Conservation (phyloP, 257 asterid species). For the Schizonepeta tenuifolia region DNA sequence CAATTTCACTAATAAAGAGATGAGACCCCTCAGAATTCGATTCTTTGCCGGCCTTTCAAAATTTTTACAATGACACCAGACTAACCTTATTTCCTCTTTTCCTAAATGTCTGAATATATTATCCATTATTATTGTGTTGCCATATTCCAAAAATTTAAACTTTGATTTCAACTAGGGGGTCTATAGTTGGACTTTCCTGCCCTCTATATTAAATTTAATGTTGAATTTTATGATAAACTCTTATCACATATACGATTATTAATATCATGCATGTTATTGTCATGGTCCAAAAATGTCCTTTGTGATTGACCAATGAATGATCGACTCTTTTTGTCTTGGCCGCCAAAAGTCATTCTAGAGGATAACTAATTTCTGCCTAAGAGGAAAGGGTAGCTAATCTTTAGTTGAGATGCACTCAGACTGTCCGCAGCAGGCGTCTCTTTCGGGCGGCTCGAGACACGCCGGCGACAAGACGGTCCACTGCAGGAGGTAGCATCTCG, state of each 20-base stretch:
- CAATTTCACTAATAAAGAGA: not conserved
- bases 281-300: not conserved
- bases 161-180: not conserved
- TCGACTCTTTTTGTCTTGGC: not conserved
- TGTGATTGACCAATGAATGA: not conserved
- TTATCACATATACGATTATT: not conserved
- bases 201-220: not conserved
- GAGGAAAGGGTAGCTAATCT: too few relatives aligned
- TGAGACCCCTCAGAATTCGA: not conserved
- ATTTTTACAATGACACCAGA: not conserved
- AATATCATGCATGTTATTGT: not conserved
- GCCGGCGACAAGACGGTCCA: too few relatives aligned
- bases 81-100: not conserved
- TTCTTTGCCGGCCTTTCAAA: constrained; percentile 29
- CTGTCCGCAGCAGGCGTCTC: too few relatives aligned
- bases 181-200: not conserved
- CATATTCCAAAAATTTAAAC: not conserved
- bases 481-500: too few relatives aligned
- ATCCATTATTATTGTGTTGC: not conserved
- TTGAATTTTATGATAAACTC: not conserved
- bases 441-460: too few relatives aligned
- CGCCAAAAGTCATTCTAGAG: not conserved
- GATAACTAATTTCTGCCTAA: too few relatives aligned
- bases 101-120: not conserved
- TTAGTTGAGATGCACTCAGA: too few relatives aligned